These are phyloP conservation scores for Elsinoe australis DNA, from an alignment of 2,329 filamentous ascomycete species.

Conservation along the genomic window DNA sequence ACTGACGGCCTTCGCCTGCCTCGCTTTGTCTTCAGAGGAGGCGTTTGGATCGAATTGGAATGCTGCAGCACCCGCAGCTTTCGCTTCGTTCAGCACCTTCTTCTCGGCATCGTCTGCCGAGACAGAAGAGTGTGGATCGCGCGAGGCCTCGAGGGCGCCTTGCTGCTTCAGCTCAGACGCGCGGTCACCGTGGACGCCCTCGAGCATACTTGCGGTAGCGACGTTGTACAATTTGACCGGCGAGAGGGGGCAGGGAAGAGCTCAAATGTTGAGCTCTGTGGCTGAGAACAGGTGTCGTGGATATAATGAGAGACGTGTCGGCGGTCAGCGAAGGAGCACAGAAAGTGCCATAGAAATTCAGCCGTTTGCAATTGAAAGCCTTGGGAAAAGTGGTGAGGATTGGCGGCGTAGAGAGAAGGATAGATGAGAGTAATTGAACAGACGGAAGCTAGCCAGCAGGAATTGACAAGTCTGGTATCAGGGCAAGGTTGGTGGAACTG, in stretches of 20 bases:
- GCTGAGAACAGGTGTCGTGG: not conserved
- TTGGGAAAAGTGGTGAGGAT: not conserved
- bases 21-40: slow-evolving; percentile 72
- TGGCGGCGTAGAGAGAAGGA: not conserved
- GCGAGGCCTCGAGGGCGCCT: slow-evolving; percentile 68
- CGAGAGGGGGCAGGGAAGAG: not conserved
- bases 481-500: not conserved
- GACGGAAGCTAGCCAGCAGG: slow-evolving; percentile 4
- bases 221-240: slow-evolving; percentile 21
- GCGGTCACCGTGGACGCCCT: slow-evolving; percentile 25
- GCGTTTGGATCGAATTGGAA: slow-evolving; percentile 85
- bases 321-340: not conserved
- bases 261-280: not conserved
- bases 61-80: slow-evolving; percentile 68
- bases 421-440: slow-evolving; percentile 1
- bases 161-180: slow-evolving; percentile 67
- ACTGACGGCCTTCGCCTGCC: slow-evolving; percentile 68
- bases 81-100: slow-evolving; percentile 67
- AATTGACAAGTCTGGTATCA: slow-evolving; percentile 9
- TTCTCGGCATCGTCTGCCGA: slow-evolving; percentile 64
- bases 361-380: slow-evolving; percentile 5
- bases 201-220: slow-evolving; percentile 25
- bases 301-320: not conserved
- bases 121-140: slow-evolving; percentile 60
- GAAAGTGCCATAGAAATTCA: slow-evolving; percentile 11